Percentiles rank a stretch among this genome's conserved stretches.
phyloP scores from a whole-genome alignment of 2,329 filamentous ascomycete species.

The Diaporthe amygdali region DNA sequence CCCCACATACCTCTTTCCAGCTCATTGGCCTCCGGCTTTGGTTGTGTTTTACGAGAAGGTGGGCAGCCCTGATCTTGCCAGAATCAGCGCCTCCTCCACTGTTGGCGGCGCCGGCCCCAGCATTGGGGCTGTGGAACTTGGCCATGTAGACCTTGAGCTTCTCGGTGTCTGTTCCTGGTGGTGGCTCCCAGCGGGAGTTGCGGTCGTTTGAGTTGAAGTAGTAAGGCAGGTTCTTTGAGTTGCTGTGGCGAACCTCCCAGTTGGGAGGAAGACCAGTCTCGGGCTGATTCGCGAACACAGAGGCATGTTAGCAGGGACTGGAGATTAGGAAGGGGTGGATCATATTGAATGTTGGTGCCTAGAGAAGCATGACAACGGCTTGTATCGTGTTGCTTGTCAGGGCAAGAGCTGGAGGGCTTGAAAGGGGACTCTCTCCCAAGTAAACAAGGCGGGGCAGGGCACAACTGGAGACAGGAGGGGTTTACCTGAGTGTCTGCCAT shows the following conservation, averaged over 20 bases:
- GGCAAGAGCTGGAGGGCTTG: neutral
- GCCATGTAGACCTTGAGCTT: constrained; percentile 96
- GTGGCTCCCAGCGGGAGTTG: constrained; percentile 95
- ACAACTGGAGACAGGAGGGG: neutral
- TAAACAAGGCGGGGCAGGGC: constrained; percentile 1
- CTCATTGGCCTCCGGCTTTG: constrained; percentile 88
- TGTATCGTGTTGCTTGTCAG: neutral
- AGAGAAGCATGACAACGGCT: neutral
- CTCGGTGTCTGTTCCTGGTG: constrained; percentile 84
- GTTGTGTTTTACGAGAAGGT: constrained; percentile 92
- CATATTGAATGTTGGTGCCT: neutral
- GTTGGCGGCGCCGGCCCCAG: constrained; percentile 45
- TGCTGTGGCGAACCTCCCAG: constrained; percentile 97
- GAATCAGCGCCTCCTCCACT: constrained; percentile 31
- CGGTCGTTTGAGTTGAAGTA: constrained; percentile 92
- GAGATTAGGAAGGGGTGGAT: neutral
- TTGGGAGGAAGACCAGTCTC: constrained; percentile 82
- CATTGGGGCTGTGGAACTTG: constrained; percentile 74
- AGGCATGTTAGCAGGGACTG: neutral
- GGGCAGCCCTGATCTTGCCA: constrained; percentile 91
- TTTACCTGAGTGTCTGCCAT: constrained; percentile 27
- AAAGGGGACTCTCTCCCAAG: neutral
- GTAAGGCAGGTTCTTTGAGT: constrained; percentile 98
- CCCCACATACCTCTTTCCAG: constrained; percentile 76
- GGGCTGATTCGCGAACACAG: constrained; percentile 46